Conservation (phyloP, 2,329 filamentous ascomycete genomes). For the Orbilia blumenaviensis region DNA sequence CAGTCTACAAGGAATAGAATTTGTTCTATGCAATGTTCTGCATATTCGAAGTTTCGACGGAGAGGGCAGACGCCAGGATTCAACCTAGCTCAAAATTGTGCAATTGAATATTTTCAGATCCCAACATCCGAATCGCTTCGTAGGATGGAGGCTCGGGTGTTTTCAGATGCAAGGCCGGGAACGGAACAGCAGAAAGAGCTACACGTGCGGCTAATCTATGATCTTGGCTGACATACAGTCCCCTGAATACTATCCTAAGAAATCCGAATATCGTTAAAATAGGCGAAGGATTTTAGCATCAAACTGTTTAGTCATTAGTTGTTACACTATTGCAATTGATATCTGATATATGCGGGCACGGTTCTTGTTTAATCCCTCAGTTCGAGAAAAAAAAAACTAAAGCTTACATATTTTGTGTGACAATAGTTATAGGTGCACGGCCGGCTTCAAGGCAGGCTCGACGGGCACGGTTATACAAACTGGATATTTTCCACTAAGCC, state of each 20-base stretch:
- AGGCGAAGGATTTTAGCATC: slow-evolving; percentile 21
- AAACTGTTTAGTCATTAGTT: not conserved
- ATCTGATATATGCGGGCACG: not conserved
- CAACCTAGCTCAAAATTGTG: not conserved
- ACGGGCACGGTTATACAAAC: not conserved
- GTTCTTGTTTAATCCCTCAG: slow-evolving; percentile 15
- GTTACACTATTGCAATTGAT: slow-evolving; percentile 2
- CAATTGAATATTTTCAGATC: slow-evolving; percentile 18
- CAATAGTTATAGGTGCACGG: not conserved
- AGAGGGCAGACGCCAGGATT: not conserved
- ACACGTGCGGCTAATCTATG: slow-evolving; percentile 16
- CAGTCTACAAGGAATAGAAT: slow-evolving; percentile 14
- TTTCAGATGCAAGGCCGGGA: slow-evolving; percentile 12
- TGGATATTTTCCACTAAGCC: not conserved
- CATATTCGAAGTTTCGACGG: slow-evolving; percentile 12
- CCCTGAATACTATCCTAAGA: not conserved
- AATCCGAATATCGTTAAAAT: slow-evolving; percentile 40
- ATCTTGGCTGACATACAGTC: slow-evolving; percentile 5
- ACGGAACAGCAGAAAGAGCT: not conserved
- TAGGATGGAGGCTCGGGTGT: slow-evolving; percentile 1
- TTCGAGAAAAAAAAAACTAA: not conserved
- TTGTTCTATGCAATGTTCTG: slow-evolving; percentile 20
- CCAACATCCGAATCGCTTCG: slow-evolving; percentile 30
- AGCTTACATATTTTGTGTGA: slow-evolving; percentile 3
- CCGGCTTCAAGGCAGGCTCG: not conserved